These are phyloP conservation scores for Triticum timopheevii DNA, from an alignment of 176 grass and related monocot genomes.

Conservation along the genomic window DNA sequence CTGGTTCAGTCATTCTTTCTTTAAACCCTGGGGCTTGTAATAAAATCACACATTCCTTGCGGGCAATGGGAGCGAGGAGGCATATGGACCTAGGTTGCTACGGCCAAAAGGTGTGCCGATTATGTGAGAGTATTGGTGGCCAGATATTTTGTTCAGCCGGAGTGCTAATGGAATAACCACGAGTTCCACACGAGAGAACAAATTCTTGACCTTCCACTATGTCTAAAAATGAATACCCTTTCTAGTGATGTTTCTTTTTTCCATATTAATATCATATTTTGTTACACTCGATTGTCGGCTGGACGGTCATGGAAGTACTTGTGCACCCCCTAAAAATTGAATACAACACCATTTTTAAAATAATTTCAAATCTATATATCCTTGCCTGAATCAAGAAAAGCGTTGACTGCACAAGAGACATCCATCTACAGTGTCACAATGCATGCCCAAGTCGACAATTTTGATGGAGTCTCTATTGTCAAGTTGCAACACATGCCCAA, in stretches of 20 bases:
- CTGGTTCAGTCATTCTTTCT: no score
- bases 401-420: neutral
- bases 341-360: neutral
- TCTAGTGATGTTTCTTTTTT: neutral
- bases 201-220: no score
- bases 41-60: no score
- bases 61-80: neutral
- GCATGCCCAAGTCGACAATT: neutral
- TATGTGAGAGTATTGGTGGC: no score
- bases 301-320: neutral
- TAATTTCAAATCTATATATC: neutral
- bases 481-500: no score
- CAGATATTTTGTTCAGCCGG: no score
- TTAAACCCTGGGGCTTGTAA: no score
- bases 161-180: no score
- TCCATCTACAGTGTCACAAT: neutral
- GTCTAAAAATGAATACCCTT: no score
- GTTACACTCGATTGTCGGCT: neutral
- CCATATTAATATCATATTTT: neutral
- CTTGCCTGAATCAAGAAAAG: neutral
- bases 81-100: neutral
- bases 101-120: no score
- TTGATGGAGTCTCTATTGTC: neutral
- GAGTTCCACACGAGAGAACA: no score
- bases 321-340: neutral